Base-by-base conservation (phyloP, 2,329 filamentous ascomycete genomes). In the Stachybotrys echinatus region DNA sequence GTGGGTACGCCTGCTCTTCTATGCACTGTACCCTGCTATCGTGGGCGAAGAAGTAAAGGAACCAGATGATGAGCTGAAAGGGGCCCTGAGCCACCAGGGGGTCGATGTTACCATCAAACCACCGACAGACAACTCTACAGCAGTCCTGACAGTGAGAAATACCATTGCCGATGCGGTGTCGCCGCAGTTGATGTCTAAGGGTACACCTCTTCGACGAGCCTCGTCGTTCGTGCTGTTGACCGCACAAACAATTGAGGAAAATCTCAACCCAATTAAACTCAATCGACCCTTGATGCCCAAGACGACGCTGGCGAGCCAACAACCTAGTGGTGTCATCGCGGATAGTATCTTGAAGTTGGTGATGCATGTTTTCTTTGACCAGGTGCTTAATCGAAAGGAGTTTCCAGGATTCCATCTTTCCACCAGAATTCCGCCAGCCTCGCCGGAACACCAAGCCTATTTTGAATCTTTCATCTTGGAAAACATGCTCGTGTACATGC, bases 171-270 rank as follows among this genome's bases (percentile, higher is more conserved):
- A 74, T 17, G 76, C 81, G 39, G 72, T 67, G 45, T 79, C 68
- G 48, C 70, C 67, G 49, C 69, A 76, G 34, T 72, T 74, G 14
- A 75, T 72, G 18, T 68, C 69, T 6, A 68, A 65, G 39, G 83
- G 85, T 0, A 81, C 83, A 6, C 81, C 84, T 19, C 74, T 95
- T 22, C 83, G 86, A 31, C 84, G 92, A 58, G 87, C 89, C 2
- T 96, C 92, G 0, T 96, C 92, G 0, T 99, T 97, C 64, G 85
- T 97, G 23, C 79, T 99, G 2, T 76, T 99, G 20, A 91, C 88
- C 6, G 80, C 88, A 3, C 83, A 88, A 50, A 81, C 81, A 50
- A 74, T 78, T 1, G 76, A 79, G 10, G 70, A 80, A 5, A 70
- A 73, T 2, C 79, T 82, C 2, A 84, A 80, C 12, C 74, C 81